These are phyloP conservation scores for Erodium moschatum DNA, from an alignment of 441 rosid species.

Conservation along the genomic window DNA sequence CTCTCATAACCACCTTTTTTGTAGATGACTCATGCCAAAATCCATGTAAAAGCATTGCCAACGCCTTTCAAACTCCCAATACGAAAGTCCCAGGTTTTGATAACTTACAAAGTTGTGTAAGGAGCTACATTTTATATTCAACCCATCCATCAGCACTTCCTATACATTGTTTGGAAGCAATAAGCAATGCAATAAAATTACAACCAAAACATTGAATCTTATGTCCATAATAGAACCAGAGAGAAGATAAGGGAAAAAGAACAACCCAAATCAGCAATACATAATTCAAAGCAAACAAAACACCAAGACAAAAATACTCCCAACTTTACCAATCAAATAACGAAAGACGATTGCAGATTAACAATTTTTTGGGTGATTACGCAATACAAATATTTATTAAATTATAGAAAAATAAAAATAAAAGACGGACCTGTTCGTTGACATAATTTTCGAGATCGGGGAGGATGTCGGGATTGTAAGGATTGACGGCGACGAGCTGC, in stretches of 20 bases:
- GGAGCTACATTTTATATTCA: too few relatives aligned
- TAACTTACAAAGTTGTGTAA: too few relatives aligned
- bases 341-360: not conserved
- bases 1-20: not conserved
- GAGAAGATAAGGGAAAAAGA: too few relatives aligned
- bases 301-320: not conserved
- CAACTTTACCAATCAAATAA: not conserved
- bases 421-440: slow-evolving; percentile 62
- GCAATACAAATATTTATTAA: not conserved
- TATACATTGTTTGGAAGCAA: not conserved
- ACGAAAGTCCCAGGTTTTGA: not conserved
- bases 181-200: not conserved
- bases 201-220: not conserved
- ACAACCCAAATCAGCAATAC: not conserved
- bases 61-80: not conserved
- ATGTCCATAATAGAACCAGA: not conserved
- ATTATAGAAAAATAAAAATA: not conserved
- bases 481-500: slow-evolving; percentile 88
- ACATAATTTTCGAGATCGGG: slow-evolving; percentile 88
- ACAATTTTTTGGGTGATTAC: too few relatives aligned
- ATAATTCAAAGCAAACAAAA: not conserved
- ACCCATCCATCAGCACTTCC: not conserved
- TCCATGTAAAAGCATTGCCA: not conserved
- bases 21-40: not conserved
- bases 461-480: slow-evolving; percentile 87